Conservation (phyloP, 2,329 filamentous ascomycete species). For the Aaosphaeria pasadenensis region DNA sequence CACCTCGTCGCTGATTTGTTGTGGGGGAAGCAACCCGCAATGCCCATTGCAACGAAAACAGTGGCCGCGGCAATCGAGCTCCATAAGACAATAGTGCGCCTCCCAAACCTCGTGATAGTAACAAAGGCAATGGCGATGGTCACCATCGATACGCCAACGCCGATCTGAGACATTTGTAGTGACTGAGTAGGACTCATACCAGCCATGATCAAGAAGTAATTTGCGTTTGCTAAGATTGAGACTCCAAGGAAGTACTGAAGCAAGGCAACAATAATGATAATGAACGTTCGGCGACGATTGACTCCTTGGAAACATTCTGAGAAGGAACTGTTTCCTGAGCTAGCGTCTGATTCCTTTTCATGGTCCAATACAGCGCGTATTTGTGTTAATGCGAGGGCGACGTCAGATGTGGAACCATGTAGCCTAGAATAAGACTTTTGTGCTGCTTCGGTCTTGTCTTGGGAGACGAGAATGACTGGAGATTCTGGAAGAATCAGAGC, state of each 20-base stretch:
- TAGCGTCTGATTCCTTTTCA: constrained; percentile 1
- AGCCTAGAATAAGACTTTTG: constrained; percentile 2
- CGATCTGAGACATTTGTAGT: constrained; percentile 4
- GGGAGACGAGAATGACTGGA: constrained; percentile 3
- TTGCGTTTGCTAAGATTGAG: constrained; percentile 3
- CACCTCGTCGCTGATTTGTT: constrained; percentile 1
- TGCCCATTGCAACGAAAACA: constrained; percentile 1
- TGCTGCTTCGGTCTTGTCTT: constrained; percentile 1
- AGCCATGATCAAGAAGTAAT: constrained; percentile 6
- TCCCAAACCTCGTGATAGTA: constrained; percentile 3
- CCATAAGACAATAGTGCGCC: constrained; percentile 2
- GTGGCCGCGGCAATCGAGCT: constrained; percentile 2
- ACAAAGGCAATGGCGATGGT: constrained; percentile 3
- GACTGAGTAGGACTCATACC: constrained; percentile 6
- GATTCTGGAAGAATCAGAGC: constrained; percentile 2
- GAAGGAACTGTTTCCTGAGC: not conserved
- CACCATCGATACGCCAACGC: constrained; percentile 4
- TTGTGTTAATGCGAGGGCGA: constrained; percentile 3
- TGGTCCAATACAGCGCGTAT: constrained; percentile 4
- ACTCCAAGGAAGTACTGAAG: constrained; percentile 7
- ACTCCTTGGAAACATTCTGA: constrained; percentile 73
- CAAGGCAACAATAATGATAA: constrained; percentile 41
- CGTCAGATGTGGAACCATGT: constrained; percentile 3
- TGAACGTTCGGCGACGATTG: constrained; percentile 72
- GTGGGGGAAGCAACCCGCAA: constrained; percentile 2